phyloP scores from a whole-genome alignment of 2,329 filamentous ascomycete species.

The Akanthomyces lecanii region DNA sequence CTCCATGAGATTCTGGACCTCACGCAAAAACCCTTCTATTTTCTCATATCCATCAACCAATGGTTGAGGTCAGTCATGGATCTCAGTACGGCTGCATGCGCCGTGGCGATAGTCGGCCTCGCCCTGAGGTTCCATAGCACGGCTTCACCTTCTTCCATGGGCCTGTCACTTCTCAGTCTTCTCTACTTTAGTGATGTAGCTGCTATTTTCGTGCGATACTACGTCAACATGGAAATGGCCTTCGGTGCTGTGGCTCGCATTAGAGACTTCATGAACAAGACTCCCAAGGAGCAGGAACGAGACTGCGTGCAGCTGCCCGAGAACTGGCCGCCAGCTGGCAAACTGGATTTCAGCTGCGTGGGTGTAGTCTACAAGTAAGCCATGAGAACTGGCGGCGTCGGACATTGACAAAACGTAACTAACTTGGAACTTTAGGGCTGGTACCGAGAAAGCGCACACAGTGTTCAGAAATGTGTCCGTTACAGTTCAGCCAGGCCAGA shows the following conservation, averaged over 20 bases:
- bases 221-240: constrained; percentile 20
- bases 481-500: constrained; percentile 24
- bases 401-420: too few species aligned
- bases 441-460: not conserved
- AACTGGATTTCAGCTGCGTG: constrained; percentile 18
- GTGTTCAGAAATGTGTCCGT: constrained; percentile 26
- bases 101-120: constrained; percentile 40
- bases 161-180: constrained; percentile 19
- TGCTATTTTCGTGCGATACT: not conserved
- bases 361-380: constrained; percentile 19
- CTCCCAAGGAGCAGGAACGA: constrained; percentile 16
- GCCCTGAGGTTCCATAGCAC: constrained; percentile 28
- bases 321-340: constrained; percentile 21
- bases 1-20: constrained; percentile 43
- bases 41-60: constrained; percentile 48
- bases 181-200: constrained; percentile 24
- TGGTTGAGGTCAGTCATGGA: constrained; percentile 50
- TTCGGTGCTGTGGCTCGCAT: constrained; percentile 22
- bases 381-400: constrained; percentile 15
- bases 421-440: too few species aligned
- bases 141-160: constrained; percentile 15
- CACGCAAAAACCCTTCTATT: constrained; percentile 51
- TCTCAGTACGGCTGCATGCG: constrained; percentile 40
- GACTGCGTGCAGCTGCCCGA: constrained; percentile 21
- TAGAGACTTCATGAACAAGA: constrained; percentile 14